Percentiles rank a stretch among this genome's conserved stretches.
Evolutionary conservation across 805 yeast species (phyloP).

Genomic region (Suhomyces faveliae): DNA sequence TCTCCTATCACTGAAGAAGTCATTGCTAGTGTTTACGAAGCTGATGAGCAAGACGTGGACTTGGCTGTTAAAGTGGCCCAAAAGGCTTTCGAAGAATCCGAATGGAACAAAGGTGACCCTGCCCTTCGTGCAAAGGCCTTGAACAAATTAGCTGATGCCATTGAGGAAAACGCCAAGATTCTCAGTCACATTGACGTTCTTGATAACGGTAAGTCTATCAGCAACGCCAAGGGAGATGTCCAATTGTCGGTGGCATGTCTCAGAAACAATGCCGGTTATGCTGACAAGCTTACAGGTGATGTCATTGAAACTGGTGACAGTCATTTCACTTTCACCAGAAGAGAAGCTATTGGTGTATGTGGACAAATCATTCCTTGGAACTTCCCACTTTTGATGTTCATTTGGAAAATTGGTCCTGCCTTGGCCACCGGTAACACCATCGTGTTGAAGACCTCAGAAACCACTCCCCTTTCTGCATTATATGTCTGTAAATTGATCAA

Average conservation of each 20-base stretch:
- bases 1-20: conserved; percentile 71
- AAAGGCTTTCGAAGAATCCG: conserved; percentile 59
- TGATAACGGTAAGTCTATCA: conserved; percentile 47
- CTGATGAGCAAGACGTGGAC: conserved; percentile 74
- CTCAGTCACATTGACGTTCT: conserved; percentile 56
- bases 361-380: conserved; percentile 75
- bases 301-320: conserved; percentile 42
- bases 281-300: conserved; percentile 52
- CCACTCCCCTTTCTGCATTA: conserved; percentile 70
- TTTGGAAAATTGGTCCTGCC: conserved; percentile 83
- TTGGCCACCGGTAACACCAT: conserved; percentile 74
- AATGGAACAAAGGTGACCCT: conserved; percentile 71
- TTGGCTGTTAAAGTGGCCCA: conserved; percentile 83
- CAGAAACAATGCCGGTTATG: conserved; percentile 60
- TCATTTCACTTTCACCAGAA: conserved; percentile 62
- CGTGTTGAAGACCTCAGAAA: conserved; percentile 70
- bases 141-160: conserved; percentile 69
- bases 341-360: conserved; percentile 64
- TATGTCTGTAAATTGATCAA: conserved; percentile 55
- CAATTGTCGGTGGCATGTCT: conserved; percentile 44
- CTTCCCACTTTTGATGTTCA: conserved; percentile 66
- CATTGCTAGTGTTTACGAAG: conserved; percentile 68
- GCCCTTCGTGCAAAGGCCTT: conserved; percentile 60
- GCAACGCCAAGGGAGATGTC: conserved; percentile 50
- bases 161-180: conserved; percentile 52